Base-by-base conservation (phyloP, 2,329 filamentous ascomycete species). In the Hymenoscyphus linearis region DNA sequence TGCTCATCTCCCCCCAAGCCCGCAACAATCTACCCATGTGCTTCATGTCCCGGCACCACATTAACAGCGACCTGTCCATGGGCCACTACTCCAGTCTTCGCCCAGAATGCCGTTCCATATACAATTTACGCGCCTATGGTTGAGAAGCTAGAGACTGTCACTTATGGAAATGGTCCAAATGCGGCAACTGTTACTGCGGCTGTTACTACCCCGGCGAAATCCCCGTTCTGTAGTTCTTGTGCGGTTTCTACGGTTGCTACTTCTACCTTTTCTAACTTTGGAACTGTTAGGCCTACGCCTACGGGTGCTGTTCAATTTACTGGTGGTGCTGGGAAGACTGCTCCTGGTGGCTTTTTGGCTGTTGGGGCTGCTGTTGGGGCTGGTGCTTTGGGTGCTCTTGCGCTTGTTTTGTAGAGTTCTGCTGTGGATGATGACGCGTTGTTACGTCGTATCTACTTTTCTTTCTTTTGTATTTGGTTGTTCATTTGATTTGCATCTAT, bases 11-110 rank as follows among this genome's bases (percentile, higher is more conserved):
- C 58, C 5, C 52, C 58, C 13, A 22, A 40, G 9, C 58, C 59
- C 26, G 53, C 59, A 31, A 60, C 59, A 13, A 53, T 60, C 44
- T 60, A 60, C 31, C 36, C 59, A 44, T 60, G 59, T 54, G 26
- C 60, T 10, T 55, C 47, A 22, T 61, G 55, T 47, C 18, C 60
- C 9, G 60, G 55, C 34, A 61, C 35, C 12, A 54, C 60, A 0
- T 36, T 58, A n/a, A 58, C 60, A 22, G 55, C 34, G 9, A 52
- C 53, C 31, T 57, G 40, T 18, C 54, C 59, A 14, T 53, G 44
- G 44, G n/a, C 59, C 7, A 57, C 54, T 10, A 57, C 53, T 9
- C 37, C 55, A 4, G 40, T 50, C 4, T 58, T 61, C 55, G 36
- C 10, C 26, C 35, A 60, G 31, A 37, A 22, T 10, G 55, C 55